Base-by-base conservation (phyloP, 495 filamentous ascomycete species). In the Collariella sp. region DNA sequence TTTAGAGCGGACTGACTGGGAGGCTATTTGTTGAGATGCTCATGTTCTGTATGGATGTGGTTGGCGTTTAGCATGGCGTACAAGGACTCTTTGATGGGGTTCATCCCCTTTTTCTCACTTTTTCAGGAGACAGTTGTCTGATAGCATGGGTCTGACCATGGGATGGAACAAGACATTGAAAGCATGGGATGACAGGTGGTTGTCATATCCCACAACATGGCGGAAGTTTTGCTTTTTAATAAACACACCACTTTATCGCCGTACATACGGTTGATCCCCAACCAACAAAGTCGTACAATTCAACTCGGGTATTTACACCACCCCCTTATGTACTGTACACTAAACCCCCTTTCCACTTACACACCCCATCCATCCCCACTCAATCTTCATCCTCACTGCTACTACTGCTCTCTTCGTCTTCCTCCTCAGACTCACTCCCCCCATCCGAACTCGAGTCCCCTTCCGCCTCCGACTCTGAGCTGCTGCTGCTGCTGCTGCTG, bases 401-500 rank as follows among this genome's bases (percentile, higher is more conserved):
- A 10, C 53, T 53, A 45, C 54, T 55, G 16, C 47, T 49, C 18
- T 33, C 38, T 9, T 46, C 57, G 34, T 46, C 57, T 24, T 60
- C 52, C 12, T 50, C 60, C 18, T 57, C 63, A 48, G 50, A 24
- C 18, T 54, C 55, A n/a, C n/a, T n/a, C 26, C 26, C 26, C 9
- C 9, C 26, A 9, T 31, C 26, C 19, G 45, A 50, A 1, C 43
- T 53, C 10, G 24, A 39, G 10, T 50, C 58, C 18, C 23, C 40
- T 1, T 42, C 55, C 1, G 52, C 42, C 33, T 64, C 62, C 2
- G 53, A 46, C 19, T 55, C 53, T 18, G 61, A 62, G 26, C 26
- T 31, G 26, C 26, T 31, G 26, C 54, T 59, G 11, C 64, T 70
- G 7, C 69, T 71, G 35, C 67, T 72, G 35, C 64, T 70, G 23